A percentile compares a stretch with the other conserved stretches of the same genome.
Evolutionary conservation across 2,329 filamentous ascomycete genomes (phyloP).

Genomic region (Cercospora sojina): DNA sequence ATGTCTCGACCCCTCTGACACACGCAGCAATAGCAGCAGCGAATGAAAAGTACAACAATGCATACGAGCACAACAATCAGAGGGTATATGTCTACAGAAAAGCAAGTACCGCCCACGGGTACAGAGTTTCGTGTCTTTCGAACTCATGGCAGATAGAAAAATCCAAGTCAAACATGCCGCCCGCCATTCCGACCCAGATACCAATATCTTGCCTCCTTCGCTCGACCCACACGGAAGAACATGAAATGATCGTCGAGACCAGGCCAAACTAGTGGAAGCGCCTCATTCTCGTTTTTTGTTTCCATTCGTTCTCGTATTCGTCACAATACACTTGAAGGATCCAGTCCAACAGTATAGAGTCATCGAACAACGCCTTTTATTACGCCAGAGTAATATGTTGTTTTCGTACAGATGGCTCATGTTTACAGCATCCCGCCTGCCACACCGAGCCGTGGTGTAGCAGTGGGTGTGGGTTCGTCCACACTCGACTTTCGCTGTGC

Average conservation of each 20-base stretch:
- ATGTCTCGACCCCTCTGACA: background rate
- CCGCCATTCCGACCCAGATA: background rate
- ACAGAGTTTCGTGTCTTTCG: constrained; percentile 3
- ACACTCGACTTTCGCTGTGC: background rate
- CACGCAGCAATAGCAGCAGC: background rate
- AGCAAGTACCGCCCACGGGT: background rate
- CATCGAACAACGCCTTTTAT: background rate
- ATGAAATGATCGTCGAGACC: constrained; percentile 4
- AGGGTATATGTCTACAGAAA: constrained; percentile 12
- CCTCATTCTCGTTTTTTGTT: background rate
- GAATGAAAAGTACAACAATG: background rate
- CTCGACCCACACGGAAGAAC: background rate
- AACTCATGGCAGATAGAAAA: background rate
- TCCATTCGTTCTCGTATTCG: background rate
- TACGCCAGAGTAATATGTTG: background rate
- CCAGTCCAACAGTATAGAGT: background rate
- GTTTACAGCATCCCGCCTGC: constrained; percentile 8
- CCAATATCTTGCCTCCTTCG: background rate
- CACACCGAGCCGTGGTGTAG: constrained; percentile 7
- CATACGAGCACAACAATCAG: constrained; percentile 2
- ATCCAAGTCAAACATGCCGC: background rate
- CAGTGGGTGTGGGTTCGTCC: constrained; percentile 7
- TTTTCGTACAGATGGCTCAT: background rate
- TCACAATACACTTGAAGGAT: background rate
- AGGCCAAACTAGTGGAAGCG: background rate